Conservation (phyloP, 164 flowering plant genomes). For the Stephania japonica region DNA sequence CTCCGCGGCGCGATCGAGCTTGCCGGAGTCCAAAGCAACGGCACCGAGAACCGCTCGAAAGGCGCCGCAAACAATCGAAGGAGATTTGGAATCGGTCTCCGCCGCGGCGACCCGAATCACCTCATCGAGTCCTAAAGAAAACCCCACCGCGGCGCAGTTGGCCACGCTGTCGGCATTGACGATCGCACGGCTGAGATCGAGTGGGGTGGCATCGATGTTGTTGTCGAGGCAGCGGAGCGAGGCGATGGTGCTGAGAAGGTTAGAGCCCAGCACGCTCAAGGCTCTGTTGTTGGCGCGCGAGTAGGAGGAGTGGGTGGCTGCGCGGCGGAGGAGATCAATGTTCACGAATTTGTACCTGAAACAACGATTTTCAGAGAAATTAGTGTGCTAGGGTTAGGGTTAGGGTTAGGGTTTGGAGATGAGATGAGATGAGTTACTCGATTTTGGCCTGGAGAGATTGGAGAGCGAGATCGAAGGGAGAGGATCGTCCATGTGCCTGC, state of each 20-base stretch:
- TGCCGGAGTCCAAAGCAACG: slow-evolving; percentile 54
- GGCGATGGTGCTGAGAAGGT: slow-evolving; percentile 40
- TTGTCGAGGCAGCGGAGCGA: slow-evolving; percentile 27
- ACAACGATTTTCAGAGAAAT: background rate
- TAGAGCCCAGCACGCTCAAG: slow-evolving; percentile 49
- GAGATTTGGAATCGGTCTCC: slow-evolving; percentile 43
- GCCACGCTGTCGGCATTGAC: slow-evolving; percentile 37
- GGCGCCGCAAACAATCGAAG: slow-evolving; percentile 60
- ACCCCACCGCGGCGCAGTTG: slow-evolving; percentile 47
- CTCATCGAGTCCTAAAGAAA: slow-evolving; percentile 52
- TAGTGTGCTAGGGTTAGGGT: background rate
- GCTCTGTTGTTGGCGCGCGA: slow-evolving; percentile 70
- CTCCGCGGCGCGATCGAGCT: slow-evolving; percentile 44
- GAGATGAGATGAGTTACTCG: slow-evolving; percentile 24
- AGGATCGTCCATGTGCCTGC: slow-evolving; percentile 1
- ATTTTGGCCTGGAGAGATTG: slow-evolving; percentile 45
- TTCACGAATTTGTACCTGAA: slow-evolving; percentile 49
- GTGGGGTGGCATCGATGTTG: slow-evolving; percentile 45
- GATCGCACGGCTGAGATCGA: slow-evolving; percentile 39
- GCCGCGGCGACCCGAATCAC: slow-evolving; percentile 51
- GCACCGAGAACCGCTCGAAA: slow-evolving; percentile 74
- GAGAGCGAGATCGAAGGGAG: slow-evolving; percentile 42
- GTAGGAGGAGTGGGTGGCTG: slow-evolving; percentile 74
- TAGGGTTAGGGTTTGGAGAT: background rate
- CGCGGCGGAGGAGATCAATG: slow-evolving; percentile 44